Percentiles rank a stretch among this genome's conserved stretches.
Conservation (phyloP, 331 rosid species). For the Malus hybrid region DNA sequence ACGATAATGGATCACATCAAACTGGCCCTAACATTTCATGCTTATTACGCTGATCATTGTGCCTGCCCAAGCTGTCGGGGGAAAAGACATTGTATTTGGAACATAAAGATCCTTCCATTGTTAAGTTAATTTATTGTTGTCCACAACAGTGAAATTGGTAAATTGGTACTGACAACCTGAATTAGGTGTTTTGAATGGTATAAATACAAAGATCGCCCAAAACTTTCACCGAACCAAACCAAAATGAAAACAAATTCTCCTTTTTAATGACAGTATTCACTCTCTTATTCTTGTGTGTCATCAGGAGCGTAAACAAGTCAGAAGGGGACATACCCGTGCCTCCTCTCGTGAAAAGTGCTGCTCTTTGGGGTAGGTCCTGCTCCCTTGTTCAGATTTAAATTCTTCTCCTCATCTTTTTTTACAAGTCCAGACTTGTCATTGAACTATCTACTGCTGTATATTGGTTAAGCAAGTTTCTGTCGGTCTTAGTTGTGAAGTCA, state of each 20-base stretch:
- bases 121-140: not conserved
- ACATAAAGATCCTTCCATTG: not conserved
- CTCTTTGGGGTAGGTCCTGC: constrained; percentile 77
- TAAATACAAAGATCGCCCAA: not conserved
- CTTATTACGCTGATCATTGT: not conserved
- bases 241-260: not conserved
- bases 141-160: not conserved
- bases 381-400: constrained; percentile 1
- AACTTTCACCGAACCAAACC: not conserved
- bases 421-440: not conserved
- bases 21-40: not conserved
- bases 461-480: not conserved
- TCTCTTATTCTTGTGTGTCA: not conserved
- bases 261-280: not conserved
- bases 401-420: not conserved
- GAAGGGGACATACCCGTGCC: constrained; percentile 80
- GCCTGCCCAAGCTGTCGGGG: not conserved
- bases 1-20: too few relatives aligned
- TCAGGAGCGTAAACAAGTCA: constrained; percentile 72
- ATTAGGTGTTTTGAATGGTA: not conserved
- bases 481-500: not conserved
- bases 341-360: constrained; percentile 78
- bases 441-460: not conserved
- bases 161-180: not conserved
- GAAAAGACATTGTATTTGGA: not conserved